Percentiles rank a stretch among this genome's conserved stretches.
Evolutionary conservation across 2,329 filamentous ascomycete genomes (phyloP).

Genomic region (Aspergillus sp.): DNA sequence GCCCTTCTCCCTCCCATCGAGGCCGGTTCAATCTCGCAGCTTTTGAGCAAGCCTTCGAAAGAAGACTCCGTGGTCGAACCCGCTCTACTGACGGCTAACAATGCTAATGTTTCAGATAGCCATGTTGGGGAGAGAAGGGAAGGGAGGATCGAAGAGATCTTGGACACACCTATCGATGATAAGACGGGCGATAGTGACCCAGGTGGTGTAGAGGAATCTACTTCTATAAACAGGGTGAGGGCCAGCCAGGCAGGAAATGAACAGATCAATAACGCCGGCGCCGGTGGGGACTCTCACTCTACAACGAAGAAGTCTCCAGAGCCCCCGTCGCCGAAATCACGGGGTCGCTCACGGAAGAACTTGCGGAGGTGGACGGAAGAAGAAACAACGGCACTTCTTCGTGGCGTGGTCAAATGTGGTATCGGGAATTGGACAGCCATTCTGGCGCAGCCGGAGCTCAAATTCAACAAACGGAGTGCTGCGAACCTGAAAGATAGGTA

Average conservation of each 20-base stretch:
- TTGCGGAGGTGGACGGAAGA: constrained; percentile 51
- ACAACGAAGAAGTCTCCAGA: constrained; percentile 10
- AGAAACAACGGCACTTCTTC: constrained; percentile 51
- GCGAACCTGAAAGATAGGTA: constrained; percentile 56
- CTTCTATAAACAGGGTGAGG: constrained; percentile 2
- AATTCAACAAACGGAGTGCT: constrained; percentile 51
- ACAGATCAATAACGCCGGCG: constrained; percentile 4
- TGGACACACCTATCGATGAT: constrained; percentile 20
- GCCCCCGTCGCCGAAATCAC: constrained; percentile 25
- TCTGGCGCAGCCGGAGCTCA: constrained; percentile 47
- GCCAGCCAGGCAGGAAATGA: constrained; percentile 2
- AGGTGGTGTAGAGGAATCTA: constrained; percentile 7
- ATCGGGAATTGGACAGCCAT: constrained; percentile 60
- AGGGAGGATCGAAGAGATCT: constrained; percentile 28
- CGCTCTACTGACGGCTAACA: constrained; percentile 9
- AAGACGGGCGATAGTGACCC: constrained; percentile 11
- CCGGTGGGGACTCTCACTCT: constrained; percentile 1
- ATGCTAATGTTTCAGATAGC: constrained; percentile 9
- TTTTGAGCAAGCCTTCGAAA: constrained; percentile 28
- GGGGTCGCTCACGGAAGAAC: constrained; percentile 42
- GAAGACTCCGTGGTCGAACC: constrained; percentile 18
- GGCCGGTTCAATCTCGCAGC: constrained; percentile 36
- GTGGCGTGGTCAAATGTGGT: constrained; percentile 53
- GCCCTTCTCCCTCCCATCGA: constrained; percentile 55
- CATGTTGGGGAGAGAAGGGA: constrained; percentile 24